Evolutionary conservation across 371 early-diverging fungal genomes (phyloP).

Genomic region (Ordospora pajunii): DNA sequence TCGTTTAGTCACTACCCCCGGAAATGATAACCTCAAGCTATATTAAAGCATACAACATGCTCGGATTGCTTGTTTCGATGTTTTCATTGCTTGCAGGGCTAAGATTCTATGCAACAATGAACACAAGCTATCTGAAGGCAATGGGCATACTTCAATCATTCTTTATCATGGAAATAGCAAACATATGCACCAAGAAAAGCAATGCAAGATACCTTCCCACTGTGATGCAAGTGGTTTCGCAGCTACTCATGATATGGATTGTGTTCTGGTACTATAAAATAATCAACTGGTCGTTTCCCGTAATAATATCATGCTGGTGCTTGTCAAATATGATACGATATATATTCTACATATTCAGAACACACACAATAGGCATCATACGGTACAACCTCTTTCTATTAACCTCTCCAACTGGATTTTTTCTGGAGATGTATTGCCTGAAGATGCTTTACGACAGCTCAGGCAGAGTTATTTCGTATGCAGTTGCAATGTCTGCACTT

Average conservation of each 20-base stretch:
- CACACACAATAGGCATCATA: conserved; percentile 4
- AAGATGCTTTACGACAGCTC: not conserved
- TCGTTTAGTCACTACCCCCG: not conserved
- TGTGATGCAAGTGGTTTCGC: conserved; percentile 31
- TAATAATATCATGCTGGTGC: conserved; percentile 38
- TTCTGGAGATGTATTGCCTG: conserved; percentile 25
- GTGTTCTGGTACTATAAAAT: conserved; percentile 20
- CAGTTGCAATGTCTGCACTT: conserved; percentile 1
- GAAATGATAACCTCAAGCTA: conserved; percentile 9
- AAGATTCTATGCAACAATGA: conserved; percentile 15
- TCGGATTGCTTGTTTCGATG: conserved; percentile 16
- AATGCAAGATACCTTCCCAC: conserved; percentile 39
- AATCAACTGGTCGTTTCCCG: not conserved
- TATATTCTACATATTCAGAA: conserved; percentile 36
- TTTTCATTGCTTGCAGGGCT: not conserved
- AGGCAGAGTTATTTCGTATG: not conserved
- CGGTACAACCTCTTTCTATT: conserved; percentile 48
- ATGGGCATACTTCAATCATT: conserved; percentile 35
- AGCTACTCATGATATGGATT: conserved; percentile 37
- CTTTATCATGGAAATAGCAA: conserved; percentile 42
- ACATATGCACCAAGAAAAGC: conserved; percentile 29
- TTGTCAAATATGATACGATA: conserved; percentile 44
- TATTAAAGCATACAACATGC: conserved; percentile 35
- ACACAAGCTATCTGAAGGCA: conserved; percentile 4
- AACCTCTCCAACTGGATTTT: conserved; percentile 37